Evolutionary conservation across 2,329 filamentous ascomycete species (phyloP).

Genomic region (Myriosclerotinia curreyana): DNA sequence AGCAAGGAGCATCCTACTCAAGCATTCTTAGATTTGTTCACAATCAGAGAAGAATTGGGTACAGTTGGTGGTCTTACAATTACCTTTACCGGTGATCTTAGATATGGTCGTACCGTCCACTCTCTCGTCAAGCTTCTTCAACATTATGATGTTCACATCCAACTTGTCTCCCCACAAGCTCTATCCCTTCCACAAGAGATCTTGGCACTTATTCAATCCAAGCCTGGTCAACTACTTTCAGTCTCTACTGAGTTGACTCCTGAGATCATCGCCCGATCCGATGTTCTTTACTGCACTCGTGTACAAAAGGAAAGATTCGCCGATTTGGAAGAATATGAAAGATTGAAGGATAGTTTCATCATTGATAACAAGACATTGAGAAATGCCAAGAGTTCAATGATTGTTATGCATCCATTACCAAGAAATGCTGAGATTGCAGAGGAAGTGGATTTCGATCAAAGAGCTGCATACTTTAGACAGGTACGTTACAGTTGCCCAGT

Average conservation of each 20-base stretch:
- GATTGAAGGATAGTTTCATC: slow-evolving; percentile 82
- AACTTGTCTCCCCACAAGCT: slow-evolving; percentile 80
- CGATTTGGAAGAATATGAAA: slow-evolving; percentile 76
- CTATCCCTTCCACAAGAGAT: slow-evolving; percentile 76
- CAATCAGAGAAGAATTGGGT: slow-evolving; percentile 94
- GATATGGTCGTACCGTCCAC: slow-evolving; percentile 92
- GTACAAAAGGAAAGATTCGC: slow-evolving; percentile 96
- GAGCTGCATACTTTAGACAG: slow-evolving; percentile 98
- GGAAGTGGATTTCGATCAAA: slow-evolving; percentile 96
- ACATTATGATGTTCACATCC: slow-evolving; percentile 92
- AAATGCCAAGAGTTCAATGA: slow-evolving; percentile 87
- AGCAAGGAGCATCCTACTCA: slow-evolving; percentile 96
- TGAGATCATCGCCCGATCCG: slow-evolving; percentile 79
- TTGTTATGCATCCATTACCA: slow-evolving; percentile 93
- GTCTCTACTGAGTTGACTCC: slow-evolving; percentile 79
- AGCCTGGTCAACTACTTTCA: slow-evolving; percentile 70
- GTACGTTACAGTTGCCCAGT: slow-evolving; percentile 53
- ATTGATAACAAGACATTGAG: slow-evolving; percentile 88
- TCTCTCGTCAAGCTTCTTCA: slow-evolving; percentile 89
- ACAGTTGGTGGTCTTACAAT: slow-evolving; percentile 94
- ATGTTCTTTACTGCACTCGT: slow-evolving; percentile 95
- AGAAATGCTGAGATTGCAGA: slow-evolving; percentile 90
- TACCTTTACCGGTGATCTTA: slow-evolving; percentile 90
- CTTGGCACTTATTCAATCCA: slow-evolving; percentile 62
- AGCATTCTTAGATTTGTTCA: slow-evolving; percentile 96